Conservation (phyloP, 2,329 filamentous ascomycete species). For the Aspergillus aculeatus region DNA sequence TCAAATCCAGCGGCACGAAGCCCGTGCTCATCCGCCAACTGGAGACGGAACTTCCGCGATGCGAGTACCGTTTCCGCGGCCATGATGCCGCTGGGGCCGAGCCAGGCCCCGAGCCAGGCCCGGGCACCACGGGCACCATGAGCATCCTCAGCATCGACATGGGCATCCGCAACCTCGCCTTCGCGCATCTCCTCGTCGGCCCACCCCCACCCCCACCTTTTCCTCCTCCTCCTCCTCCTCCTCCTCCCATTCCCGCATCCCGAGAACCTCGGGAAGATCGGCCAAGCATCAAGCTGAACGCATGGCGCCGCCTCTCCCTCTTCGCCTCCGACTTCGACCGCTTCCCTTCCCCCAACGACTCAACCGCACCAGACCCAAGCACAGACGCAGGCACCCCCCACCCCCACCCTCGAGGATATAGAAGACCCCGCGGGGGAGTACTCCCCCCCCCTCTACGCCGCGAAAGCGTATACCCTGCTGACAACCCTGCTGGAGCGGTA, state of each 20-base stretch:
- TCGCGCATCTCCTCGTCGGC: constrained; percentile 58
- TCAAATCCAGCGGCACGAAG: constrained; percentile 61
- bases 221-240: too few relatives aligned
- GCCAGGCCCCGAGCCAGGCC: too few relatives aligned
- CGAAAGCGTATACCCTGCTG: constrained; percentile 57
- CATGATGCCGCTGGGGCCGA: too few relatives aligned
- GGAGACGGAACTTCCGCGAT: constrained; percentile 22
- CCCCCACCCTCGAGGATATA: not conserved
- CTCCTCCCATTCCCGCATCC: too few relatives aligned
- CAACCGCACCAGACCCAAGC: not conserved
- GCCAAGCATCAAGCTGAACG: constrained; percentile 26
- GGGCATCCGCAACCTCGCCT: constrained; percentile 79
- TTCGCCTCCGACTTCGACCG: constrained; percentile 28
- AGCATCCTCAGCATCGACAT: constrained; percentile 77
- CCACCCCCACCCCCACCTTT: not conserved
- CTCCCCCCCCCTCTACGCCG: constrained; percentile 54
- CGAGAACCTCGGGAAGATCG: too few relatives aligned
- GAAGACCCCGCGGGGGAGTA: constrained; percentile 38
- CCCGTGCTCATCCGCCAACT: constrained; percentile 54
- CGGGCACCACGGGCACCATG: constrained; percentile 13
- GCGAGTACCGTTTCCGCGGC: not conserved
- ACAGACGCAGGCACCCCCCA: not conserved
- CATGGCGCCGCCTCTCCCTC: constrained; percentile 45
- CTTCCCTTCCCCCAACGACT: too few relatives aligned
- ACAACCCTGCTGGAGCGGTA: constrained; percentile 50